Percentiles rank a stretch among this genome's conserved stretches.
phyloP scores from a whole-genome alignment of 441 rosid genomes.

The Corymbia citriodora region DNA sequence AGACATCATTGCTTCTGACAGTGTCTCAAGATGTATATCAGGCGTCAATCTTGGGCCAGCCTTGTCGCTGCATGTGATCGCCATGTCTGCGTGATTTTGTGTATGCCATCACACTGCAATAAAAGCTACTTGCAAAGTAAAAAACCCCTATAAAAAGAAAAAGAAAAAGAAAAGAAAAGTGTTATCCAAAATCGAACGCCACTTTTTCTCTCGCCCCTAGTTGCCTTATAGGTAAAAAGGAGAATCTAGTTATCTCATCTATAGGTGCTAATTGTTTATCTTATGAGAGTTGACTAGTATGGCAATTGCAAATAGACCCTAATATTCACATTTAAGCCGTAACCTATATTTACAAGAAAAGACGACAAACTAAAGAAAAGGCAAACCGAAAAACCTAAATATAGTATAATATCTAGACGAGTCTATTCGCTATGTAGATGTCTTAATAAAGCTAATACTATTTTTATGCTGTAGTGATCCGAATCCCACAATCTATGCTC shows the following conservation, averaged over 20 bases:
- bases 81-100: not conserved
- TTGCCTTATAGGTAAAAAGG: not conserved
- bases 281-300: not conserved
- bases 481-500: not conserved
- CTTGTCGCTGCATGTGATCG: constrained; percentile 16
- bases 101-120: not conserved
- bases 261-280: not conserved
- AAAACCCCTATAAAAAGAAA: not conserved
- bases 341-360: not conserved
- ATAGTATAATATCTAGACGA: not conserved
- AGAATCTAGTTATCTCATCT: not conserved
- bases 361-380: not conserved
- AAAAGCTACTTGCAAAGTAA: not conserved
- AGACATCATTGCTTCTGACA: not conserved
- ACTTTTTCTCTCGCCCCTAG: not conserved
- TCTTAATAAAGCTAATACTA: not conserved
- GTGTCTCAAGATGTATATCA: constrained; percentile 3
- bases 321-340: not conserved
- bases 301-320: not conserved
- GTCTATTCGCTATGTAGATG: not conserved
- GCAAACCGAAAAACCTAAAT: not conserved
- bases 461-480: not conserved
- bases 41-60: constrained; percentile 25
- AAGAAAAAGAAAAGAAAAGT: not conserved
- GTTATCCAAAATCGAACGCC: not conserved